Evolutionary conservation across 352 stramenopile species (phyloP).

Genomic region (Phytophthora cactorum): DNA sequence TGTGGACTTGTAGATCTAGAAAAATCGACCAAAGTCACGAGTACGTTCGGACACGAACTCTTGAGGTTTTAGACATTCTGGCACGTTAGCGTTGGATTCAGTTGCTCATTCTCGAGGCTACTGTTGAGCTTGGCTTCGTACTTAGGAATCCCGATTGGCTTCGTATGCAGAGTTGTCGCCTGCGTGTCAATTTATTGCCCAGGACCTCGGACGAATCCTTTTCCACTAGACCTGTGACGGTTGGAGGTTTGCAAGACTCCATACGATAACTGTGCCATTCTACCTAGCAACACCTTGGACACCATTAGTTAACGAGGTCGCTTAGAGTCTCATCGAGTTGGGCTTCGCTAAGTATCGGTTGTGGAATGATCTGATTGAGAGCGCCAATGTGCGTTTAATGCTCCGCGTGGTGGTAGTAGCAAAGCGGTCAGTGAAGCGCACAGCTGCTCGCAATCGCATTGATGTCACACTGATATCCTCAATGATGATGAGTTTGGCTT

Average conservation of each 20-base stretch:
- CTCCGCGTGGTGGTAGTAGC: slow-evolving; percentile 67
- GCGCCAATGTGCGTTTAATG: slow-evolving; percentile 56
- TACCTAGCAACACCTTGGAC: slow-evolving; percentile 60
- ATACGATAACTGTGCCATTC: slow-evolving; percentile 65
- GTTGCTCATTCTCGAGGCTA: slow-evolving; percentile 71
- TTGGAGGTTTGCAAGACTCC: slow-evolving; percentile 82
- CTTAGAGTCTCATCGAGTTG: slow-evolving; percentile 73
- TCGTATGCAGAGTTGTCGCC: slow-evolving; percentile 44
- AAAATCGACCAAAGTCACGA: slow-evolving; percentile 33
- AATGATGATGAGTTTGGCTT: slow-evolving; percentile 52
- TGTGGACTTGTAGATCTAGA: slow-evolving; percentile 14
- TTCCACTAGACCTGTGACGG: slow-evolving; percentile 74
- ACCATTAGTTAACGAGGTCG: slow-evolving; percentile 65
- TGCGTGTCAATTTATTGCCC: slow-evolving; percentile 48
- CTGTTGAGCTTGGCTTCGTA: slow-evolving; percentile 63
- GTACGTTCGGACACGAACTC: slow-evolving; percentile 35
- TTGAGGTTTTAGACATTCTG: slow-evolving; percentile 62
- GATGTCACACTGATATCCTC: slow-evolving; percentile 71
- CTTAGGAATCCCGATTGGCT: slow-evolving; percentile 36
- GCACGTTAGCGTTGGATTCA: slow-evolving; percentile 70
- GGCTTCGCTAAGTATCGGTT: slow-evolving; percentile 83
- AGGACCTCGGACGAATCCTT: slow-evolving; percentile 63
- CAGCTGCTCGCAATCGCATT: slow-evolving; percentile 71
- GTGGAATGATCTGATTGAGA: slow-evolving; percentile 81
- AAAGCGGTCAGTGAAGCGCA: slow-evolving; percentile 67